Evolutionary conservation across 306 rosid species (phyloP), one percentile per base, ranked within the genome.

Genomic region (Crataegus laevigata): DNA sequence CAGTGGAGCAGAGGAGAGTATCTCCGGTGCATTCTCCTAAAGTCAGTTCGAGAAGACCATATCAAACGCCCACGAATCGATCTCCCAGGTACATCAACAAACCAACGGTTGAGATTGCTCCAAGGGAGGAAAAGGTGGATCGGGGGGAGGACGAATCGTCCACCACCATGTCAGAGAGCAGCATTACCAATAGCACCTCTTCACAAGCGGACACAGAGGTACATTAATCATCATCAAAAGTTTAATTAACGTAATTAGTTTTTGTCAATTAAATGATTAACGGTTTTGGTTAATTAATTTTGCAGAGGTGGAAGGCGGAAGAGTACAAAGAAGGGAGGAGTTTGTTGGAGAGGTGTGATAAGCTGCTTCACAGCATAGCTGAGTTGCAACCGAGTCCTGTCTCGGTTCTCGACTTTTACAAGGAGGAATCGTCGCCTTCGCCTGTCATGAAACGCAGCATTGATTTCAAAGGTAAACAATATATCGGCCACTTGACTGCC

Each of bases 381-480:
- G 97, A 90, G 93, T 77, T 90, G 81, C 97, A 90, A 81, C 96
- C 99, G 79, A 94, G 99, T 85, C 99, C 99, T 0, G 93, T 92
- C 68, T 94, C 99, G 18, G 99, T 94, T 3, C 93, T 94, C 0
- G 97, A 94, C 91, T 79, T 92, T 73, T 86, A 90, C 92, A 90
- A 85, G 80, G 99, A 94, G 63, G 99, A 92, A 51, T 94, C 88
- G 66, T 89, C 96, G 42, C 97, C 97, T 68, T 94, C 99, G 25
- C 97, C 97, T 1, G 85, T 92, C 21, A 83, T 91, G 80, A 94
- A 92, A 82, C 93, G 99, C 30, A 80, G 87, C 88, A 85, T 94
- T 68, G 90, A 88, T 85, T 90, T 89, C 87, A 83, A 84, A 88
- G 99, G 68, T 63, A 63, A 63, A 4, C 5, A 40, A 40, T 40